These are phyloP conservation scores for Agroathelia rolfsii DNA, from an alignment of 1,284 basidiomycete species.

Conservation along the genomic window DNA sequence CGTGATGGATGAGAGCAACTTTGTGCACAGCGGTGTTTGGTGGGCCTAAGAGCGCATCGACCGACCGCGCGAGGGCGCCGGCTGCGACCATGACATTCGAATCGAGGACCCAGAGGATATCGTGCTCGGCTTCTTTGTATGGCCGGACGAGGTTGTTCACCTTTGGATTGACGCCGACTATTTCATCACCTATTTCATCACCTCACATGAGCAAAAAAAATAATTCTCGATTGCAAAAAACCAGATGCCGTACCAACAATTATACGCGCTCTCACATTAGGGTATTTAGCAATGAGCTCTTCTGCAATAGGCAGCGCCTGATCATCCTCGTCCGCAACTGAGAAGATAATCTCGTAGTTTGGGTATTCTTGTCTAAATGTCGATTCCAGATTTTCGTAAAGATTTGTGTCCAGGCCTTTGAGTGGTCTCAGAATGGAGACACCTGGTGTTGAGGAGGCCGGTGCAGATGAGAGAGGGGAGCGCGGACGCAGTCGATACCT, in stretches of 20 bases:
- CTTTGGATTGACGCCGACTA: constrained; percentile 92
- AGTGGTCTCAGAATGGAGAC: constrained; percentile 88
- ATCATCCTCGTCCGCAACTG: constrained; percentile 74
- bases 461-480: constrained; percentile 49
- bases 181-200: constrained; percentile 47
- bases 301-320: constrained; percentile 74
- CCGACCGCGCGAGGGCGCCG: constrained; percentile 79
- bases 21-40: constrained; percentile 20
- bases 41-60: constrained; percentile 56
- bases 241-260: constrained; percentile 57
- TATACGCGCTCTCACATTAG: constrained; percentile 58
- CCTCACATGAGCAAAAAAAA: constrained; percentile 8
- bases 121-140: constrained; percentile 72
- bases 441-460: constrained; percentile 55
- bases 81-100: constrained; percentile 80
- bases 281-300: constrained; percentile 69
- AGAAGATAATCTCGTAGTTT: constrained; percentile 81
- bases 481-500: constrained; percentile 60
- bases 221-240: constrained; percentile 1
- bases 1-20: constrained; percentile 89
- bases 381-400: constrained; percentile 89
- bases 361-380: constrained; percentile 85
- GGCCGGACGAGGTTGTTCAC: constrained; percentile 91
- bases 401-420: constrained; percentile 86
- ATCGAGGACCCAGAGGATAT: constrained; percentile 96